Evolutionary conservation across 768 basidiomycete genomes (phyloP), one percentile per base, ranked within the genome.

Genomic region (Naganishia vaughanmartiniae): DNA sequence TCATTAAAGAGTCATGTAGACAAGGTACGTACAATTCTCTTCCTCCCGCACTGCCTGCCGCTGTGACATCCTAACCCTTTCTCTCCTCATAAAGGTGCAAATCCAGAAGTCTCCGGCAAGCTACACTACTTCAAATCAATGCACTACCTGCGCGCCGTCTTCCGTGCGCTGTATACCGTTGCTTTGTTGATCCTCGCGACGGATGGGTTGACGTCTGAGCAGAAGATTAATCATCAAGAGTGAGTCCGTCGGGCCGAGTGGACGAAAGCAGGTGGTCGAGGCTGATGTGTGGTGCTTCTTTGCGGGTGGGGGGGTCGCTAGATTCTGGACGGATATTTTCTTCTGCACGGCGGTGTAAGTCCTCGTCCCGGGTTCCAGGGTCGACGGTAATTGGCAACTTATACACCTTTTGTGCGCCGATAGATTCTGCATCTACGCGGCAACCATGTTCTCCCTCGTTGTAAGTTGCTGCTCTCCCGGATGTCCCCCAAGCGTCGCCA

Each of bases 111-210:
- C 26, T 46, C 75, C 26, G 72, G 66, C 21, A 72, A 76, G 26
- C 67, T 78, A 17, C 72, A 74, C 19, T 78, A 74, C 55, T 78
- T 78, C 70, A 74, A 76, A 46, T 45, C 48, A n/a, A 56, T 69
- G 69, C 56, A 69, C 57, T 58, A 69, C 33, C 39, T 58, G 17
- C 68, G 77, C 2, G 75, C 76, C 28, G 33, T 74, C 54, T 75
- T 78, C 57, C 68, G 77, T 57, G 54, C 57, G 15, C 39, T 76
- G 31, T 78, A 76, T 54, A 66, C 70, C 39, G 56, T 69, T 21
- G 58, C 72, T 4, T 53, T 79, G 17, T 36, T 74, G 42, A 70
- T 69, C 9, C 57, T 78, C 1, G 70, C 76, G 6, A 36, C 75
- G 10, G 77, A 76, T 54, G 74, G 73, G n/a, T 67, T 69, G 15